Percentiles rank a stretch among this genome's conserved stretches.
Evolutionary conservation across 2,329 filamentous ascomycete genomes (phyloP).

Genomic region (Aureobasidium mangrovei): DNA sequence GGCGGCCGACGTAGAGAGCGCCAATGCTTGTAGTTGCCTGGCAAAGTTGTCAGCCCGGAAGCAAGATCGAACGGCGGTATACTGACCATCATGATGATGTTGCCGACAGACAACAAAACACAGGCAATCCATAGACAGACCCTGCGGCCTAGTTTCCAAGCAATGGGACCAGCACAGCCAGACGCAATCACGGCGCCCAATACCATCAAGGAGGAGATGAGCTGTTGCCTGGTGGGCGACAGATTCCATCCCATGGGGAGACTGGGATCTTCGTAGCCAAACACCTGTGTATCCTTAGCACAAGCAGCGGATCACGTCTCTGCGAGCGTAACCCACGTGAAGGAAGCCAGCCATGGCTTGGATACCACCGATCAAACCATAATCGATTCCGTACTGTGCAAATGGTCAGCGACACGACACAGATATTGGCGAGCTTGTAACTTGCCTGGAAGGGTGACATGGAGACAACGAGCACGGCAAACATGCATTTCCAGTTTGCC

Average conservation of each 20-base stretch:
- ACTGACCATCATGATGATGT: conserved; percentile 51
- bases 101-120: conserved; percentile 42
- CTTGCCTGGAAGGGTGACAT: conserved; percentile 39
- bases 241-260: conserved; percentile 27
- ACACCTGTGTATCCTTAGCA: conserved; percentile 19
- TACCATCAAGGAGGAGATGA: conserved; percentile 40
- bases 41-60: neutral
- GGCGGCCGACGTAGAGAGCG: conserved; percentile 46
- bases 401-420: neutral
- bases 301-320: too few species aligned
- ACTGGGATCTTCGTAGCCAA: conserved; percentile 25
- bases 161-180: conserved; percentile 31
- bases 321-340: conserved; percentile 24
- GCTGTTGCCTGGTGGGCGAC: conserved; percentile 33
- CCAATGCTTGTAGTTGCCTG: conserved; percentile 34
- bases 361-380: conserved; percentile 43
- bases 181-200: conserved; percentile 39
- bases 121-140: conserved; percentile 40
- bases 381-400: conserved; percentile 41
- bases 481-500: conserved; percentile 38
- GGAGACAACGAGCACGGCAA: conserved; percentile 41
- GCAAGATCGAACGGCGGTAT: neutral
- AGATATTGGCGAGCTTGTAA: neutral
- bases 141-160: conserved; percentile 37
- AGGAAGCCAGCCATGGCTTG: conserved; percentile 46